These are phyloP conservation scores for Suillus decipiens DNA, from an alignment of 768 basidiomycete species.

Conservation along the genomic window DNA sequence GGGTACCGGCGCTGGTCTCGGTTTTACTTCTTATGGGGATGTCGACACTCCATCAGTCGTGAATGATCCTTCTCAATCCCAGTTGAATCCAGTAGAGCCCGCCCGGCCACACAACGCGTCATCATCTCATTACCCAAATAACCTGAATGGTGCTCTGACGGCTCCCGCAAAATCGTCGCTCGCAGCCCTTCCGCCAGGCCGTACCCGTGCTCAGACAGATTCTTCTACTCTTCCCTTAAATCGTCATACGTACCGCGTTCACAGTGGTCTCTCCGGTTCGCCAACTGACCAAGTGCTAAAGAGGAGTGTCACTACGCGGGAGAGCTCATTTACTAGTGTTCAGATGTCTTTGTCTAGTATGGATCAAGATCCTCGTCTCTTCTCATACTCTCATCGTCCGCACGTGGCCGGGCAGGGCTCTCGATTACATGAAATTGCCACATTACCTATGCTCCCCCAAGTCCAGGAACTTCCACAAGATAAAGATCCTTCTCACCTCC, in stretches of 20 bases:
- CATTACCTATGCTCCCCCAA: slow-evolving; percentile 11
- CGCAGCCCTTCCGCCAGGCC: slow-evolving; percentile 7
- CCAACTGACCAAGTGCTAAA: slow-evolving; percentile 18
- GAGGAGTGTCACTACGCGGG: slow-evolving; percentile 21
- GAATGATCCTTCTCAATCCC: neutral
- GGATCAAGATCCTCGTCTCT: neutral
- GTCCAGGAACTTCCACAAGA: slow-evolving; percentile 5
- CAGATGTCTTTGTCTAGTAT: slow-evolving; percentile 3
- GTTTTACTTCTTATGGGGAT: slow-evolving; percentile 32
- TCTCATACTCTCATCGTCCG: slow-evolving; percentile 2
- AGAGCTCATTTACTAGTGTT: slow-evolving; percentile 5
- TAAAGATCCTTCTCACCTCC: neutral
- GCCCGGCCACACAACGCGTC: neutral
- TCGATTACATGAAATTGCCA: slow-evolving; percentile 11
- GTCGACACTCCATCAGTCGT: slow-evolving; percentile 14
- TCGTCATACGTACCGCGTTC: slow-evolving; percentile 14
- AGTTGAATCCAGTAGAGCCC: neutral
- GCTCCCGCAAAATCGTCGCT: slow-evolving; percentile 12
- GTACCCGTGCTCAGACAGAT: slow-evolving; percentile 32
- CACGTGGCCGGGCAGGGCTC: slow-evolving; percentile 10
- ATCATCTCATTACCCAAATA: slow-evolving; percentile 7
- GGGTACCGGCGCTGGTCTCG: slow-evolving; percentile 50
- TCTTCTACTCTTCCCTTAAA: slow-evolving; percentile 6
- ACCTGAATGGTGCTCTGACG: neutral
- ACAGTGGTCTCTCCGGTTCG: slow-evolving; percentile 14